Percentiles rank a stretch among this genome's conserved stretches.
These are phyloP conservation scores for Ceratocystis huliohia DNA, from an alignment of 2,329 filamentous ascomycete species.

Conservation along the genomic window DNA sequence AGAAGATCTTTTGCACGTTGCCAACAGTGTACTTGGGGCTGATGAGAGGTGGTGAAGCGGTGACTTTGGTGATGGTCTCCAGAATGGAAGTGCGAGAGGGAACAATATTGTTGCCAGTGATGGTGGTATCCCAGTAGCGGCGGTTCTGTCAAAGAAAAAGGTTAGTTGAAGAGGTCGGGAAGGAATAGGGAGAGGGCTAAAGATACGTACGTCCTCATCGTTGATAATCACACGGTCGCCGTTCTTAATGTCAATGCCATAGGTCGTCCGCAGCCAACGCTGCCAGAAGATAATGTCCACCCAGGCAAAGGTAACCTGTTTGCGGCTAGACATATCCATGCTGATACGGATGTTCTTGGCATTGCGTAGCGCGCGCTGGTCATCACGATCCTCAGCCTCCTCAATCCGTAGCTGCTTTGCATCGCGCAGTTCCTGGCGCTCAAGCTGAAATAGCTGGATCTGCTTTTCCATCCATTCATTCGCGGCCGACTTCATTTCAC, in stretches of 20 bases:
- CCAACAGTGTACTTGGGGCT: conserved; percentile 66
- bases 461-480: conserved; percentile 98
- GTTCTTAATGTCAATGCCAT: conserved; percentile 75
- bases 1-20: conserved; percentile 57
- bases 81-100: conserved; percentile 82
- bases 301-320: conserved; percentile 92
- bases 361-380: conserved; percentile 70
- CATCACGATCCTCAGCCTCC: conserved; percentile 85
- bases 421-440: conserved; percentile 84
- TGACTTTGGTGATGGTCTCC: conserved; percentile 66
- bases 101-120: conserved; percentile 79
- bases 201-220: conserved; percentile 73
- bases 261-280: conserved; percentile 89
- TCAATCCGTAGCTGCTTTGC: conserved; percentile 92
- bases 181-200: background rate
- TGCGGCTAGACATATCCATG: conserved; percentile 75
- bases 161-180: background rate
- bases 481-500: conserved; percentile 90
- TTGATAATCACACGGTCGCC: conserved; percentile 93
- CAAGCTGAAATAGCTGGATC: conserved; percentile 77
- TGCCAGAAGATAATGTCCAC: conserved; percentile 97
- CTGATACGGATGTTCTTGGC: conserved; percentile 88
- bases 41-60: conserved; percentile 56
- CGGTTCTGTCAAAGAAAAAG: conserved; percentile 49
- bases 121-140: conserved; percentile 87